Evolutionary conservation across 2,329 filamentous ascomycete species (phyloP).

Genomic region (Paecilomyces sp.): DNA sequence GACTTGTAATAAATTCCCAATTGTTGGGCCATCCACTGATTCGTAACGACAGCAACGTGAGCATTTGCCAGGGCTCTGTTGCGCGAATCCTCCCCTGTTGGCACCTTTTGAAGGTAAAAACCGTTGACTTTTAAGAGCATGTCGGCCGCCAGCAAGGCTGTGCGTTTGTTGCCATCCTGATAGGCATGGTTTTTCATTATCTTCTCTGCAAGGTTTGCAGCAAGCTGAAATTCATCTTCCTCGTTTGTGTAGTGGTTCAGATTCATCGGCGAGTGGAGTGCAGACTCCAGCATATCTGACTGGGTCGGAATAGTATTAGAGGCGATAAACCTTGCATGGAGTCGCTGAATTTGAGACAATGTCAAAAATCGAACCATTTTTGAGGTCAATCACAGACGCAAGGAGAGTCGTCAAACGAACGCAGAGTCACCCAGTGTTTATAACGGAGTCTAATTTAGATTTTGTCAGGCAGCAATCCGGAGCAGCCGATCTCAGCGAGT

Average conservation of each 20-base stretch:
- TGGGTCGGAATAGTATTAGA: constrained; percentile 10
- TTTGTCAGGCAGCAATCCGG: no score
- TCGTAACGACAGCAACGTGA: constrained; percentile 9
- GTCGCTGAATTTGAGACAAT: no score
- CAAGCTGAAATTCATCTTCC: constrained; percentile 19
- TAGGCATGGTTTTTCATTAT: constrained; percentile 26
- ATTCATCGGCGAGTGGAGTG: constrained; percentile 19
- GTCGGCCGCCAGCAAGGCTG: constrained; percentile 20
- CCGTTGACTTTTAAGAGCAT: constrained; percentile 24
- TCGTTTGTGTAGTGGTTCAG: constrained; percentile 16
- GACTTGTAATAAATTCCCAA: constrained; percentile 4
- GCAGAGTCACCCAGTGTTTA: no score
- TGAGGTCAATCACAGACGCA: no score
- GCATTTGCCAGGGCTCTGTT: constrained; percentile 3
- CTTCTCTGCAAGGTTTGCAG: constrained; percentile 18
- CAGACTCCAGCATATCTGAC: constrained; percentile 17
- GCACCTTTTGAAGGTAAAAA: constrained; percentile 14
- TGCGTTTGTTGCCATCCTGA: constrained; percentile 24
- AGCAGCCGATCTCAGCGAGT: no score
- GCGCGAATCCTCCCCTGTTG: neutral
- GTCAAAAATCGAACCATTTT: no score
- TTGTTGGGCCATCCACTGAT: constrained; percentile 7
- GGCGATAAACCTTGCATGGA: no score
- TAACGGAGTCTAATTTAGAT: no score
- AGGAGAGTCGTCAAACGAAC: no score